Evolutionary conservation across 768 basidiomycete genomes (phyloP), one percentile per base, ranked within the genome.

Genomic region (Leccinum obscurum): DNA sequence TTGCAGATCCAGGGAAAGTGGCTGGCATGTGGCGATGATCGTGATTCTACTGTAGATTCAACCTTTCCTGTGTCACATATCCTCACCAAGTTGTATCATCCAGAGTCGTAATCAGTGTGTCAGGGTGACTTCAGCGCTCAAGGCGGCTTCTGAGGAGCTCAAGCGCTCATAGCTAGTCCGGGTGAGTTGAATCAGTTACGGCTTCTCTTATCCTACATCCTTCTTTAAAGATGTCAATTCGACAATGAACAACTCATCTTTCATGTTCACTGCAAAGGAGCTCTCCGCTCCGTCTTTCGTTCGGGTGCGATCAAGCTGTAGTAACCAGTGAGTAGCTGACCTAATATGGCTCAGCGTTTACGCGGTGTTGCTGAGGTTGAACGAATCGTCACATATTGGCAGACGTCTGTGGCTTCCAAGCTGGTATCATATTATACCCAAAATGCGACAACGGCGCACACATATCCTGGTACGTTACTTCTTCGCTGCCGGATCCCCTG

Each of bases 341-440:
- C 34, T 39, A 26, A 59, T 50, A 60, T 44, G 15, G 26, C 60
- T 35, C 17, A 48, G 51, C 53, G 55, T 54, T 64, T 52, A 65
- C 17, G 22, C 35, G 37, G 20, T 13, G 51, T 24, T 52, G 44
- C 55, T 8, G 15, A 89, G 89, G 68, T 83, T 62, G 72, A 80
- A 51, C 75, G 69, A 26, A 78, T 83, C 15, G 72, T 86, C 59
- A 74, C 79, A 59, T 77, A 75, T 51, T 90, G 90, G 90, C 77
- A 80, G 66, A 71, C 77, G 34, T 64, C 75, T 52, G 76, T 75
- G n/a, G 73, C 84, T 34, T 66, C 70, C 52, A 62, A 62, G 58
- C 32, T 59, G 48, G 61, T 66, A 26, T 60, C 65, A 14, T 59
- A 58, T 61, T 75, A 74, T 48, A 49, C 44, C 55, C 55, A 51